Percentiles rank a stretch among this genome's conserved stretches.
Evolutionary conservation across 441 rosid species (phyloP).

Genomic region (Jatropha podagrica): DNA sequence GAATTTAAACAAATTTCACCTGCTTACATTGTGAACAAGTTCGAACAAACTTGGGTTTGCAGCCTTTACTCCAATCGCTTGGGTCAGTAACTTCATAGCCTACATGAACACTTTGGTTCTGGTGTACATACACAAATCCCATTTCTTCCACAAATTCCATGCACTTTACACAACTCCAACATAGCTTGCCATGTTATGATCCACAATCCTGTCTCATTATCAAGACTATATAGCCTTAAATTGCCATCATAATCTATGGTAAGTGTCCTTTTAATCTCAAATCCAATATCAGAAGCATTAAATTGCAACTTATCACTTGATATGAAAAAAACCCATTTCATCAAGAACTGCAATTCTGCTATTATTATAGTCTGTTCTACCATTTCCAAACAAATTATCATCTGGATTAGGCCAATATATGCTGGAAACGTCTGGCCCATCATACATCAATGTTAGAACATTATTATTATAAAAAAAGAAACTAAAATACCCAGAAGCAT

Average conservation of each 20-base stretch:
- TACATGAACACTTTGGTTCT: constrained; percentile 45
- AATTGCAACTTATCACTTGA: constrained; percentile 42
- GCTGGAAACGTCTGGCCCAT: constrained; percentile 46
- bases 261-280: constrained; percentile 36
- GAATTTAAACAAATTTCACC: constrained; percentile 31
- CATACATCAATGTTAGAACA: constrained; percentile 38
- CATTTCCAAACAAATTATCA: background rate
- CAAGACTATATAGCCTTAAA: constrained; percentile 44
- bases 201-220: constrained; percentile 30
- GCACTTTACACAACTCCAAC: constrained; percentile 30
- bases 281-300: constrained; percentile 34
- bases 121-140: constrained; percentile 44
- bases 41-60: constrained; percentile 36
- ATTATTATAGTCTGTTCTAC: constrained; percentile 38
- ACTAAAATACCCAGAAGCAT: constrained; percentile 31
- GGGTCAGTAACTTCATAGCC: constrained; percentile 33
- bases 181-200: constrained; percentile 33
- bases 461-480: constrained; percentile 44
- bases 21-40: constrained; percentile 22
- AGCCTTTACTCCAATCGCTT: constrained; percentile 39
- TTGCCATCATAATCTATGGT: constrained; percentile 49
- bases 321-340: constrained; percentile 31
- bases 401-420: constrained; percentile 46
- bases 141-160: constrained; percentile 51
- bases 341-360: constrained; percentile 40